Percentiles rank a stretch among this genome's conserved stretches.
phyloP scores from a whole-genome alignment of 352 stramenopile genomes.

The Phytophthora nicotianae region DNA sequence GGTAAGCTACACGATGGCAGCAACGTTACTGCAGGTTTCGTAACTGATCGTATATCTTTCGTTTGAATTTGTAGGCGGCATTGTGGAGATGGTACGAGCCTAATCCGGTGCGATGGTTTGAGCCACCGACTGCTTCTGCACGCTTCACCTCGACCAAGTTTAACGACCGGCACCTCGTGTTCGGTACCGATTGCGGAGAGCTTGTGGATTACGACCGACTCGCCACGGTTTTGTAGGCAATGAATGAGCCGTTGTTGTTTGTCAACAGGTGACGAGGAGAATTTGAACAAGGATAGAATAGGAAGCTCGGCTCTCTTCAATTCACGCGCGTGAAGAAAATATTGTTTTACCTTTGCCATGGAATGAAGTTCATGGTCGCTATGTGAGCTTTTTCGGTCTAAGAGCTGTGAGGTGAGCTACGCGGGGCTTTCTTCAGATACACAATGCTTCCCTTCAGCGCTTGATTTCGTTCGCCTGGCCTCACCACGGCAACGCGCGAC shows the following conservation, averaged over 20 bases:
- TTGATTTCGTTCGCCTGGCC: conserved; percentile 45
- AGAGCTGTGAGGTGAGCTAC: conserved; percentile 5
- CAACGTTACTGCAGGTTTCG: neutral
- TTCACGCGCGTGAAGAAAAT: conserved; percentile 14
- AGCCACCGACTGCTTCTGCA: conserved; percentile 48
- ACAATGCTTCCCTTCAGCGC: conserved; percentile 58
- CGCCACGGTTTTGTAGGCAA: conserved; percentile 53
- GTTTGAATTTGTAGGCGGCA: conserved; percentile 51
- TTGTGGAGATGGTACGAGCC: conserved; percentile 87
- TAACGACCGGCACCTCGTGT: conserved; percentile 74
- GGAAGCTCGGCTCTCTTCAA: conserved; percentile 22
- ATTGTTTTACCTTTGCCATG: conserved; percentile 14
- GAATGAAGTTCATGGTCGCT: conserved; percentile 15
- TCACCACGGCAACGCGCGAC: conserved; percentile 47
- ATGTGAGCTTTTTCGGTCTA: conserved; percentile 2
- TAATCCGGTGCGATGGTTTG: conserved; percentile 81
- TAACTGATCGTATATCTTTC: too few species aligned
- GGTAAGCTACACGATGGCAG: conserved; percentile 31
- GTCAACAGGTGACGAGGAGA: conserved; percentile 23
- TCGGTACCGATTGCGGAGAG: conserved; percentile 76
- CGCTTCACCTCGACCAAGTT: conserved; percentile 76
- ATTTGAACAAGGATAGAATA: conserved; percentile 47
- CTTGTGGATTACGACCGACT: conserved; percentile 82
- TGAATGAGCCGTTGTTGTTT: conserved; percentile 9
- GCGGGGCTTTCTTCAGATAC: conserved; percentile 58